Conservation (phyloP, 768 basidiomycete genomes). For the Sistotremastrum suecicum region DNA sequence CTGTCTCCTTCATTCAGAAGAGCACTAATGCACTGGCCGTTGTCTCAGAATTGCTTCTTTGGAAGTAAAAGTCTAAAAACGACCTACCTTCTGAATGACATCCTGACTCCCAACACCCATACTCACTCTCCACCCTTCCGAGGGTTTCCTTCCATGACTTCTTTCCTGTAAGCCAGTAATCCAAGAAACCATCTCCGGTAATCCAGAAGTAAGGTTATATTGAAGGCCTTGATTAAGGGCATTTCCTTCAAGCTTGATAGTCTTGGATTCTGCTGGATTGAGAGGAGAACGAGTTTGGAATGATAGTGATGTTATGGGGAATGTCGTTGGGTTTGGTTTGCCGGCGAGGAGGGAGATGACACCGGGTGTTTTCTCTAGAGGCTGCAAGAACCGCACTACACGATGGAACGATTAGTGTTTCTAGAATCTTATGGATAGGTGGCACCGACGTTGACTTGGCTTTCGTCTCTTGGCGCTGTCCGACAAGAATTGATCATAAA, state of each 20-base stretch:
- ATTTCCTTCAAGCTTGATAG: conserved; percentile 37
- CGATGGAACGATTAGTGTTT: background rate
- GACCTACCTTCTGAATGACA: conserved; percentile 65
- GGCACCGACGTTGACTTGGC: conserved; percentile 44
- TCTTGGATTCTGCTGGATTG: conserved; percentile 28
- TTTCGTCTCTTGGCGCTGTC: conserved; percentile 42
- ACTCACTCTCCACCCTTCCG: conserved; percentile 61
- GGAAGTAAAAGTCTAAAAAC: background rate
- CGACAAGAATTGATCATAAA: conserved; percentile 50
- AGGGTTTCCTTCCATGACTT: conserved; percentile 46
- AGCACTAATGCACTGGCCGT: conserved; percentile 14
- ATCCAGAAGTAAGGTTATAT: conserved; percentile 60
- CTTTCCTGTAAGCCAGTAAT: conserved; percentile 54
- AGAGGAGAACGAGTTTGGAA: conserved; percentile 31
- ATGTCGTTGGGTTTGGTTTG: conserved; percentile 81
- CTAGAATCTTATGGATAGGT: background rate
- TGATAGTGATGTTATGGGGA: conserved; percentile 76
- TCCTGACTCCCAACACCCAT: conserved; percentile 84
- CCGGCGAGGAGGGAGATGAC: conserved; percentile 77
- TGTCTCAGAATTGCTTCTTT: background rate
- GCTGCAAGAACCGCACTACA: conserved; percentile 50
- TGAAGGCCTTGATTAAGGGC: conserved; percentile 62
- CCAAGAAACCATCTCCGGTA: conserved; percentile 54
- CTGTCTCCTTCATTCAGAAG: conserved; percentile 70
- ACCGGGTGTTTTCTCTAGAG: conserved; percentile 65